These are phyloP conservation scores for Podospora conica DNA, from an alignment of 495 filamentous ascomycete species.

Conservation along the genomic window DNA sequence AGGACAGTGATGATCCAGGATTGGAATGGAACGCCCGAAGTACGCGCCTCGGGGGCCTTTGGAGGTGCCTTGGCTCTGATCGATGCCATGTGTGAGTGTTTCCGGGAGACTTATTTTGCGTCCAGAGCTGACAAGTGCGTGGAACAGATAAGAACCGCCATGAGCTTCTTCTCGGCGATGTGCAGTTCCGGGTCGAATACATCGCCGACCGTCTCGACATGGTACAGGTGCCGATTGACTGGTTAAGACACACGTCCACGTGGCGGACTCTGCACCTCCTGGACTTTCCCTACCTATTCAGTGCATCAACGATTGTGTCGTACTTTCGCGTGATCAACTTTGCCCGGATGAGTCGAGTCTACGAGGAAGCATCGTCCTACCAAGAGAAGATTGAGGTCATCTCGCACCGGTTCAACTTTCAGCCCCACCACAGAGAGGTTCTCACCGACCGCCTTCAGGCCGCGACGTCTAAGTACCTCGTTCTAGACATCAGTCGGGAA, in stretches of 20 bases:
- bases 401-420: slow-evolving; percentile 43
- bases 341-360: slow-evolving; percentile 69
- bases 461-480: slow-evolving; percentile 63
- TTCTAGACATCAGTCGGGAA: slow-evolving; percentile 67
- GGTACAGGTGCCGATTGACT: slow-evolving; percentile 67
- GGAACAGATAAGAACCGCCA: slow-evolving; percentile 52
- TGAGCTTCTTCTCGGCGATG: slow-evolving; percentile 55
- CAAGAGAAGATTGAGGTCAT: slow-evolving; percentile 56
- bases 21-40: slow-evolving; percentile 69
- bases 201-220: slow-evolving; percentile 72
- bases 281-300: slow-evolving; percentile 77
- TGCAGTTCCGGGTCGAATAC: slow-evolving; percentile 67
- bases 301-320: slow-evolving; percentile 61
- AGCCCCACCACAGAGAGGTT: slow-evolving; percentile 37
- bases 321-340: slow-evolving; percentile 91
- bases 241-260: slow-evolving; percentile 53
- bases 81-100: slow-evolving; percentile 58
- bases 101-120: neutral
- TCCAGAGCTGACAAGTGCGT: slow-evolving; percentile 10
- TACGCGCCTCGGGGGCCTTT: slow-evolving; percentile 58
- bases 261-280: slow-evolving; percentile 68
- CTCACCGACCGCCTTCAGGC: slow-evolving; percentile 57
- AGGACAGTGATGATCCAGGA: slow-evolving; percentile 65
- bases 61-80: slow-evolving; percentile 71
- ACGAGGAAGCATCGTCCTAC: slow-evolving; percentile 61